A percentile compares a stretch with the other conserved stretches of the same genome.
These are phyloP conservation scores for Geotrichum restrictum DNA, from an alignment of 1,139 yeast species.

Conservation along the genomic window DNA sequence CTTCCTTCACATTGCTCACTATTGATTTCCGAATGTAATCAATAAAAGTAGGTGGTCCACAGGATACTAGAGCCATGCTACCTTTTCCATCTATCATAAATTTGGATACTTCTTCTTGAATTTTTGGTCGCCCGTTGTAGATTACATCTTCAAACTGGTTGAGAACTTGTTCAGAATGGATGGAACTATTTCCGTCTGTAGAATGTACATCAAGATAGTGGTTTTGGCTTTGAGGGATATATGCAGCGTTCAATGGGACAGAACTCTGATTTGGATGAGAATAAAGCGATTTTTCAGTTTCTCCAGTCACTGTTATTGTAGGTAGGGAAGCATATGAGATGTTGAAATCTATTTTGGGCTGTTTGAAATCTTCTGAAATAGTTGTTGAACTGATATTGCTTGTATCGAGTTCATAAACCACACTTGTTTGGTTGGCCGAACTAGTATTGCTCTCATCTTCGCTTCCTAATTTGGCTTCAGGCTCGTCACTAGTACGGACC, in stretches of 20 bases:
- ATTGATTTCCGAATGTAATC: slow-evolving; percentile 30
- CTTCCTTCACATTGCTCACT: slow-evolving; percentile 28
- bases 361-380: no score
- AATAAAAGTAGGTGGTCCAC: slow-evolving; percentile 32
- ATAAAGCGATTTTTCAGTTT: not conserved
- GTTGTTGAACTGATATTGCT: no score
- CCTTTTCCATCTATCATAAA: slow-evolving; percentile 25
- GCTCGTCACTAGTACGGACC: slow-evolving; percentile 1
- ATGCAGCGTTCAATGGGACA: not conserved
- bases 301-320: no score
- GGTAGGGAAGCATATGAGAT: no score
- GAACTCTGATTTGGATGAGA: not conserved
- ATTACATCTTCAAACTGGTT: slow-evolving; percentile 12
- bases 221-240: not conserved
- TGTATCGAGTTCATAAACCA: no score
- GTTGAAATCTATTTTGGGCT: no score
- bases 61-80: slow-evolving; percentile 28
- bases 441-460: not conserved
- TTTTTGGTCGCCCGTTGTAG: slow-evolving; percentile 24
- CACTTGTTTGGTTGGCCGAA: no score
- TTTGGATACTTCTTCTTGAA: slow-evolving; percentile 23
- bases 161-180: slow-evolving; percentile 1
- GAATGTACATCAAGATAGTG: not conserved
- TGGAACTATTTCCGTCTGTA: not conserved
- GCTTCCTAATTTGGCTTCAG: not conserved